Base-by-base conservation (phyloP, 202 grass and related monocot species). In the Carex arenaria region DNA sequence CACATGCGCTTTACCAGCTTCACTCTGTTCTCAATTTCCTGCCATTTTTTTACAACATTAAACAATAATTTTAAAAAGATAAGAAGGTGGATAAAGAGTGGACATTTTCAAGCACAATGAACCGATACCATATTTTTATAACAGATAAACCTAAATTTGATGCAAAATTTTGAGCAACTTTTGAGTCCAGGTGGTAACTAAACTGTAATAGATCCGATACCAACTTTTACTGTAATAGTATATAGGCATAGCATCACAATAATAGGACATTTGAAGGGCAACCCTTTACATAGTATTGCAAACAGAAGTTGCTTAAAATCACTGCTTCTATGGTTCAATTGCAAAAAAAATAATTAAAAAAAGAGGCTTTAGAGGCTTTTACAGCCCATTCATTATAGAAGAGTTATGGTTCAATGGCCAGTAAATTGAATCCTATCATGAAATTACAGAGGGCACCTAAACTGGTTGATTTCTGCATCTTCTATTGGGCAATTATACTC, bases 21-120 rank as follows among this genome's bases (percentile, higher is more conserved):
- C 70, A 92, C 95, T 85, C 91, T 91, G 81, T 98, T 86, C 89
- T 98, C 93, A 89, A 98, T 91, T 57, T 93, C 95, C 92, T 95
- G 78, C 31, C 31, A 61, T 13, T 60, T 51, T 67, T 67, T 13
- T 43, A 80, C 57, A 6, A 49, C 53, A 28, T 36, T 17, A 19
- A 77, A 34, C 30, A 36, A 56, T 4, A 56, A 31, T 40, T 78
- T 20, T n/a, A 56, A 0, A 7, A 55, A 28, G 51, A 11, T 1
- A 56, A 13, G 23, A 26, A 76, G 0, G 15, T 18, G 2, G 18
- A 10, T 34, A 67, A 66, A 67, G 3, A 56, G 3, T 55, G 51
- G 31, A 45, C 18, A n/a, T 11, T 14, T 56, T 2, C 72, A 30
- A 18, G 10, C 71, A 74, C 20, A 52, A 34, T 56, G 13, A 70